Percentiles rank a stretch among this genome's conserved stretches.
phyloP scores from a whole-genome alignment of 1,284 basidiomycete species.

The Sporisorium graminicola region DNA sequence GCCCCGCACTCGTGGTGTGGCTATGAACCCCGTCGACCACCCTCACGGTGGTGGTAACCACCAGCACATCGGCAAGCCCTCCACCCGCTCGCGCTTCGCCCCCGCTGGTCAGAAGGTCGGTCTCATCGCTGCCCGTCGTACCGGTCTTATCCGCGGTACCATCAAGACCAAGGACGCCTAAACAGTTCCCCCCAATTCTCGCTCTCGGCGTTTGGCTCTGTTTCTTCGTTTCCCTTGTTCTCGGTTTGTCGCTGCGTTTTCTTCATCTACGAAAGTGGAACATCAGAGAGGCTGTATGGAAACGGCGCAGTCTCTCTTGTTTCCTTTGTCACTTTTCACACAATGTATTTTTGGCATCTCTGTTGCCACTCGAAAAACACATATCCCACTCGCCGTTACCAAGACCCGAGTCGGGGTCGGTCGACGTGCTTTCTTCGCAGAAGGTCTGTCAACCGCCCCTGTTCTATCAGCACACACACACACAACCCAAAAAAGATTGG shows the following conservation, averaged over 20 bases:
- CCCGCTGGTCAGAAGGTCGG: constrained; percentile 69
- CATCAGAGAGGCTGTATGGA: constrained; percentile 28
- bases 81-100: constrained; percentile 63
- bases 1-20: constrained; percentile 70
- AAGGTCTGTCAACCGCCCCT: too few relatives aligned
- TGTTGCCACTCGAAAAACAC: not conserved
- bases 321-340: not conserved
- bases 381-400: constrained; percentile 22
- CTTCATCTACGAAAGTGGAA: not conserved
- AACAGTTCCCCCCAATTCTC: constrained; percentile 10
- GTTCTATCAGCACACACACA: constrained; percentile 1
- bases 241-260: not conserved
- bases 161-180: constrained; percentile 66
- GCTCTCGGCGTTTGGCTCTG: not conserved
- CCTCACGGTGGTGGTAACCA: constrained; percentile 71
- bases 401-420: not conserved
- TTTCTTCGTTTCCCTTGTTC: not conserved
- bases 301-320: constrained; percentile 21
- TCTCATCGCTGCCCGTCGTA: constrained; percentile 68
- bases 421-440: not conserved
- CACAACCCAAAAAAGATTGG: constrained; percentile 9
- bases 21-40: constrained; percentile 70
- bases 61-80: constrained; percentile 70
- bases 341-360: constrained; percentile 16
- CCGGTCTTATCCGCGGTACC: constrained; percentile 70